Conservation (phyloP, 257 asterid genomes). For the Lycium ferocissimum region DNA sequence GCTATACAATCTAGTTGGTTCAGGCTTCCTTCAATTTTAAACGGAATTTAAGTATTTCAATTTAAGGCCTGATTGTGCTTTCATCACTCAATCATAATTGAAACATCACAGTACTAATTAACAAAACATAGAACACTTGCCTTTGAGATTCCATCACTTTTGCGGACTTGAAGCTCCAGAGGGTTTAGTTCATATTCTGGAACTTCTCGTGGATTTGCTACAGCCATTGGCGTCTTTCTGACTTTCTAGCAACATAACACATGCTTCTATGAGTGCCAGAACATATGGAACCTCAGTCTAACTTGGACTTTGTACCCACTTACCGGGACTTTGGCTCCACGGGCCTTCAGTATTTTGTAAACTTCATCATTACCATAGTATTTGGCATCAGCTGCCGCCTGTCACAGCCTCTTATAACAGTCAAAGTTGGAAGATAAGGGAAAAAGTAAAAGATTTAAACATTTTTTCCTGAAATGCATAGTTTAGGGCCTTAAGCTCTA, state of each 20-base stretch:
- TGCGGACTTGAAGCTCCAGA: constrained; percentile 86
- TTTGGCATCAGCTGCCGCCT: constrained; percentile 99
- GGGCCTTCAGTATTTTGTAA: constrained; percentile 84
- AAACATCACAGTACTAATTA: constrained; percentile 2
- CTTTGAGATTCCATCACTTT: constrained; percentile 92
- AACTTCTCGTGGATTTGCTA: constrained; percentile 91
- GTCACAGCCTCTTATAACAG: constrained; percentile 29
- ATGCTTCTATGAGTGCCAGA: constrained; percentile 36
- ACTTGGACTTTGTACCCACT: constrained; percentile 34
- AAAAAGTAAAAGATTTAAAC: background rate
- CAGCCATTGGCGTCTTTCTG: constrained; percentile 96
- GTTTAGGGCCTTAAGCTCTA: background rate
- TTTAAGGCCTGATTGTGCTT: background rate
- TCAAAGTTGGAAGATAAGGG: background rate
- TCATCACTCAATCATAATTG: background rate
- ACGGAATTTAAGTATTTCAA: background rate
- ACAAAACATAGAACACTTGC: constrained; percentile 47
- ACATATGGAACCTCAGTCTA: constrained; percentile 19
- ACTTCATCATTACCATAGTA: constrained; percentile 88
- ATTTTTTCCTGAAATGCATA: background rate
- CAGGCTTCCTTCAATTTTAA: background rate
- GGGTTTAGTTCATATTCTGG: constrained; percentile 99
- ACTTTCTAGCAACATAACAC: constrained; percentile 68
- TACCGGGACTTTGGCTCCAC: constrained; percentile 93
- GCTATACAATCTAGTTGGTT: background rate